Evolutionary conservation across 208 protist species (phyloP).

Genomic region (Leishmania tarentolae): DNA sequence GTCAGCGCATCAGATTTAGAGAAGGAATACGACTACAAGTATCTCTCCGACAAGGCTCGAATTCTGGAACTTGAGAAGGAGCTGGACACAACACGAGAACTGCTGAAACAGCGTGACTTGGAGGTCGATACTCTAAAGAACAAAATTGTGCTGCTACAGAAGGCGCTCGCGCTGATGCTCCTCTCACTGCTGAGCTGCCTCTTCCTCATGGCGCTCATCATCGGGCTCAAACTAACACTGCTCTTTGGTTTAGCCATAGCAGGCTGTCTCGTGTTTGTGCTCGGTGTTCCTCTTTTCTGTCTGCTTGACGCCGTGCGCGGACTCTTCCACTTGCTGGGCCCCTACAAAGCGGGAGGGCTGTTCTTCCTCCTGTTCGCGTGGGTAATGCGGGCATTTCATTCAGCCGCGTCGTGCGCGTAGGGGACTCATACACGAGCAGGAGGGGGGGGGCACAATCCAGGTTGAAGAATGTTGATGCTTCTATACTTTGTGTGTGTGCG

Average conservation of each 20-base stretch:
- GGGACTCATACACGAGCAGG: background rate
- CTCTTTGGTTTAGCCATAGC: constrained; percentile 29
- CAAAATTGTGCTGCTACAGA: constrained; percentile 66
- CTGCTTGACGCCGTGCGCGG: constrained; percentile 50
- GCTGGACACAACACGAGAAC: constrained; percentile 26
- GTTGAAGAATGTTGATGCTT: background rate
- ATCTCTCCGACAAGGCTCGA: background rate
- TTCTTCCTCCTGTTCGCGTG: constrained; percentile 39
- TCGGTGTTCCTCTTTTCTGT: constrained; percentile 54
- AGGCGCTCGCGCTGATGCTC: constrained; percentile 59
- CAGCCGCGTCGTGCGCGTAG: constrained; percentile 26
- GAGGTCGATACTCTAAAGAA: constrained; percentile 61
- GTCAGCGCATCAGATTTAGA: constrained; percentile 9
- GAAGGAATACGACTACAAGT: constrained; percentile 37
- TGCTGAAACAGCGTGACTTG: constrained; percentile 33
- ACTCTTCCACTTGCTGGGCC: constrained; percentile 68
- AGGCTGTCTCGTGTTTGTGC: constrained; percentile 31
- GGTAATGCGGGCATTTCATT: constrained; percentile 20
- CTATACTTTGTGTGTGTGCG: background rate
- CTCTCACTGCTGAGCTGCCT: constrained; percentile 46
- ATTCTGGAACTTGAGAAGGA: constrained; percentile 27
- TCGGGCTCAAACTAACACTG: constrained; percentile 70
- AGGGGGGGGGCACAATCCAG: background rate
- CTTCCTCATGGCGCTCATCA: constrained; percentile 46
- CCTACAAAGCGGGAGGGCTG: constrained; percentile 41